Percentiles rank a stretch among this genome's conserved stretches.
phyloP scores from a whole-genome alignment of 2,329 filamentous ascomycete species.

The Phialemonium atrogriseum region DNA sequence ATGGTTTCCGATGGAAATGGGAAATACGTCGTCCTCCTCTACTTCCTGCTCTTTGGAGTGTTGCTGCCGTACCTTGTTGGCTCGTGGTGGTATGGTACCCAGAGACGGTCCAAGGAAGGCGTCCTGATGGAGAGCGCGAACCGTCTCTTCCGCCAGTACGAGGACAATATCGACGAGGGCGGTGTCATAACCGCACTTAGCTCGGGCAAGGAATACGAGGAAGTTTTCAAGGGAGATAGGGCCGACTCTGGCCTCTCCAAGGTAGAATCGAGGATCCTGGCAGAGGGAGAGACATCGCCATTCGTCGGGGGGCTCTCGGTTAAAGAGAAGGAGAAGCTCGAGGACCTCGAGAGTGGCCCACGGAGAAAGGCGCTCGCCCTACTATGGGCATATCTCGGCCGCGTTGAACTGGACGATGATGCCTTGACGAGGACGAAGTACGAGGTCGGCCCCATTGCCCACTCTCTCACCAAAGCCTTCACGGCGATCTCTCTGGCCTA shows the following conservation, averaged over 20 bases:
- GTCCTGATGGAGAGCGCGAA: slow-evolving; percentile 90
- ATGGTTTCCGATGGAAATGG: slow-evolving; percentile 90
- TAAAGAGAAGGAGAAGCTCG: slow-evolving; percentile 70
- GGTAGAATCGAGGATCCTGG: slow-evolving; percentile 73
- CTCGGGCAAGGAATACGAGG: slow-evolving; percentile 76
- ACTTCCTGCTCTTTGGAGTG: slow-evolving; percentile 80
- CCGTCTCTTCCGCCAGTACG: slow-evolving; percentile 88
- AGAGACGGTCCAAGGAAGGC: slow-evolving; percentile 86
- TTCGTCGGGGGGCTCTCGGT: slow-evolving; percentile 52
- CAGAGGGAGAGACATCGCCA: slow-evolving; percentile 43
- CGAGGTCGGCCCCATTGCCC: slow-evolving; percentile 79
- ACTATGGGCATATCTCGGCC: slow-evolving; percentile 90
- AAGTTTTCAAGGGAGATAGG: slow-evolving; percentile 67
- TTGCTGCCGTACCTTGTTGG: slow-evolving; percentile 88
- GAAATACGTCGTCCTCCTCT: slow-evolving; percentile 88
- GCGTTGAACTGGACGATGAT: slow-evolving; percentile 73
- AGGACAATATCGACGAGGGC: slow-evolving; percentile 72
- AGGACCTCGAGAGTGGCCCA: slow-evolving; percentile 70
- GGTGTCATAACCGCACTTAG: slow-evolving; percentile 76
- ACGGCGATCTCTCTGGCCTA: slow-evolving; percentile 82
- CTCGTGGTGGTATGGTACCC: slow-evolving; percentile 98
- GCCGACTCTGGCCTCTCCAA: slow-evolving; percentile 74
- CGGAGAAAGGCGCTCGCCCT: slow-evolving; percentile 82
- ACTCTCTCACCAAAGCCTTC: slow-evolving; percentile 79
- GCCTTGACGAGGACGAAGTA: slow-evolving; percentile 79